Conservation (phyloP, 352 stramenopile genomes). For the Pythium periplocum region DNA sequence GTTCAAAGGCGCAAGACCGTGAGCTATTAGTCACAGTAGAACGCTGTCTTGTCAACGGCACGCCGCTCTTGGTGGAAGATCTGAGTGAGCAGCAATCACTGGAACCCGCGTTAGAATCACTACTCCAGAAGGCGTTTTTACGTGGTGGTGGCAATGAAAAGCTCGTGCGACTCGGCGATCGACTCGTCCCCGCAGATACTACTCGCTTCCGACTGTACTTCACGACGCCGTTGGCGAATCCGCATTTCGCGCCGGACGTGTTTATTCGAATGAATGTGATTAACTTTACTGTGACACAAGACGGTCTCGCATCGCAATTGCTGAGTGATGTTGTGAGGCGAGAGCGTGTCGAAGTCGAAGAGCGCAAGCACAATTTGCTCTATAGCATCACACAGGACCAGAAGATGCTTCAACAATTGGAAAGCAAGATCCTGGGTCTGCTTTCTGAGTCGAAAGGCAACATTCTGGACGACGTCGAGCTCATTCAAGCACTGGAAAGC, state of each 20-base stretch:
- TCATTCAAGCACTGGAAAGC: slow-evolving; percentile 55
- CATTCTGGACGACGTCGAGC: slow-evolving; percentile 89
- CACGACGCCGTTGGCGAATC: slow-evolving; percentile 90
- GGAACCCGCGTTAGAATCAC: slow-evolving; percentile 46
- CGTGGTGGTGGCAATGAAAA: not conserved
- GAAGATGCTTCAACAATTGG: slow-evolving; percentile 85
- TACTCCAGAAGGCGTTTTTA: slow-evolving; percentile 32
- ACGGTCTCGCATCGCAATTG: slow-evolving; percentile 87
- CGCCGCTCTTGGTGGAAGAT: slow-evolving; percentile 55
- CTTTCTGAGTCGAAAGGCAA: slow-evolving; percentile 84
- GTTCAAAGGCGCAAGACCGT: slow-evolving; percentile 57
- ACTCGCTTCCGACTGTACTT: slow-evolving; percentile 84
- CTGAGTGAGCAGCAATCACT: slow-evolving; percentile 29
- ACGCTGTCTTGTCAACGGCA: slow-evolving; percentile 26
- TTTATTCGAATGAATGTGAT: slow-evolving; percentile 92
- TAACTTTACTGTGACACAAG: slow-evolving; percentile 91
- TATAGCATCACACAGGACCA: slow-evolving; percentile 88
- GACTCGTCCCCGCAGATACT: too few species aligned
- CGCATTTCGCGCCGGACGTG: slow-evolving; percentile 86
- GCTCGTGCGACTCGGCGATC: too few species aligned
- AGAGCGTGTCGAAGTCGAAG: slow-evolving; percentile 85
- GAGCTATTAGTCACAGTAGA: slow-evolving; percentile 37
- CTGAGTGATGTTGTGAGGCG: slow-evolving; percentile 84
- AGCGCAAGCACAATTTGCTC: slow-evolving; percentile 79
- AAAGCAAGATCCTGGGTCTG: slow-evolving; percentile 88